phyloP scores from a whole-genome alignment of 768 basidiomycete species.

The Tylopilus sp. region DNA sequence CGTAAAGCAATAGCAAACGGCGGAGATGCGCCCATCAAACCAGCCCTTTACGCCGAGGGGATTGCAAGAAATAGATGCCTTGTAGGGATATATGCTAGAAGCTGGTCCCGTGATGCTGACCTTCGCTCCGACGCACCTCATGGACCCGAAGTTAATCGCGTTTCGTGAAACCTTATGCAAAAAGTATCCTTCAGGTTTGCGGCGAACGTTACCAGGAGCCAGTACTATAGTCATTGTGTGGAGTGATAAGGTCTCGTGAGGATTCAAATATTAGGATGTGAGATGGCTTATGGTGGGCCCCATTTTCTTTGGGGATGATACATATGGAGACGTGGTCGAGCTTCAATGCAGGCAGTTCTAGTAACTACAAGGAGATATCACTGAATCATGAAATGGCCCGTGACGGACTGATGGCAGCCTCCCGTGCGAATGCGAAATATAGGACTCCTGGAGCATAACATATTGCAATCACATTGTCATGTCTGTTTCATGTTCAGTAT shows the following conservation, averaged over 20 bases:
- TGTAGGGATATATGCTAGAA: neutral
- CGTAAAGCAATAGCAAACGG: neutral
- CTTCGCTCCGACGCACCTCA: slow-evolving; percentile 12
- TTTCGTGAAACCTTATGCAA: slow-evolving; percentile 18
- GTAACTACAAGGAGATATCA: neutral
- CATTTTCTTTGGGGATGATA: neutral
- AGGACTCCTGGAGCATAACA: neutral
- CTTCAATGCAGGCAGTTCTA: neutral
- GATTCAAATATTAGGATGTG: too few species aligned
- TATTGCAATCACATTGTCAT: slow-evolving; percentile 2
- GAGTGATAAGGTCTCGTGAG: slow-evolving; percentile 5
- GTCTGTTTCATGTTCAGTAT: slow-evolving; percentile 1
- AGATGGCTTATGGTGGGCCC: neutral
- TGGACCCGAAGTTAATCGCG: slow-evolving; percentile 14
- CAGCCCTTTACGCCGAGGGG: slow-evolving; percentile 9
- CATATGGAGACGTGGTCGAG: neutral
- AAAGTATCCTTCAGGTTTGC: neutral
- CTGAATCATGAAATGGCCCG: neutral
- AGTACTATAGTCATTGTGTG: neutral
- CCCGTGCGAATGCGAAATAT: neutral
- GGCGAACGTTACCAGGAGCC: slow-evolving; percentile 16
- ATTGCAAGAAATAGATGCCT: slow-evolving; percentile 5
- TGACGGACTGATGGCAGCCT: neutral
- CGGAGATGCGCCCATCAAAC: slow-evolving; percentile 10
- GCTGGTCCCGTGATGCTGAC: slow-evolving; percentile 13